A percentile compares a stretch with the other conserved stretches of the same genome.
Conservation (phyloP, 108 stramenopile species). For the Cylindrotheca fusiformis region DNA sequence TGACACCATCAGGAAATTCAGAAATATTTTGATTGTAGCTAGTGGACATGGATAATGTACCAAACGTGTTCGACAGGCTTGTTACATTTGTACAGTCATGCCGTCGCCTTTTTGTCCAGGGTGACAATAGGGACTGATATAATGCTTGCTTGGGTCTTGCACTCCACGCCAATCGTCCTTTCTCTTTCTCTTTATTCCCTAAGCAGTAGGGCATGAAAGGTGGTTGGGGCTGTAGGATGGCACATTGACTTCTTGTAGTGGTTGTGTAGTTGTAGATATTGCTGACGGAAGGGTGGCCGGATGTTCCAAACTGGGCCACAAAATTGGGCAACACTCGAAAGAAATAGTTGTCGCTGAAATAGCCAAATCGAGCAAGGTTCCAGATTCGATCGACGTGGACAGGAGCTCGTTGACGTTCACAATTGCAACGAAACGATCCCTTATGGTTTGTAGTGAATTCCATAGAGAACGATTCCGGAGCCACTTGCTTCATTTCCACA, state of each 20-base stretch:
- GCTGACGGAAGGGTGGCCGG: constrained; percentile 8
- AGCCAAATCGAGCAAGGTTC: constrained; percentile 9
- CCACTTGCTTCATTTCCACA: not conserved
- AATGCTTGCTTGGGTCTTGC: not conserved
- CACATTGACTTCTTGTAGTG: not conserved
- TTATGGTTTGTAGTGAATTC: not conserved
- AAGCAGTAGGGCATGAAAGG: constrained; percentile 14
- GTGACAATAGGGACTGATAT: too few relatives aligned
- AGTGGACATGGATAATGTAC: constrained; percentile 16
- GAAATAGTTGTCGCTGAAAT: constrained; percentile 15
- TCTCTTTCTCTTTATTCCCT: not conserved
- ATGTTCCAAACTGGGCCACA: constrained; percentile 12
- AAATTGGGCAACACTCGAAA: constrained; percentile 13
- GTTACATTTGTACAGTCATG: constrained; percentile 1
- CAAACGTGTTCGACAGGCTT: constrained; percentile 5
- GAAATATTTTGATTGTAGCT: constrained; percentile 7
- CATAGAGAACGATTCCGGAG: not conserved
- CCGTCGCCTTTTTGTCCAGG: too few relatives aligned
- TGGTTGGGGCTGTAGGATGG: constrained; percentile 11
- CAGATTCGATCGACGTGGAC: constrained; percentile 14
- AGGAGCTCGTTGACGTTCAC: constrained; percentile 5
- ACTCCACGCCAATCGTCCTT: not conserved
- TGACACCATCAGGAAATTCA: constrained; percentile 7
- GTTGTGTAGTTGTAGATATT: constrained; percentile 19
- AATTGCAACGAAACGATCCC: not conserved